Base-by-base conservation (phyloP, 2,329 filamentous ascomycete species). In the Sporothrix curviconia region DNA sequence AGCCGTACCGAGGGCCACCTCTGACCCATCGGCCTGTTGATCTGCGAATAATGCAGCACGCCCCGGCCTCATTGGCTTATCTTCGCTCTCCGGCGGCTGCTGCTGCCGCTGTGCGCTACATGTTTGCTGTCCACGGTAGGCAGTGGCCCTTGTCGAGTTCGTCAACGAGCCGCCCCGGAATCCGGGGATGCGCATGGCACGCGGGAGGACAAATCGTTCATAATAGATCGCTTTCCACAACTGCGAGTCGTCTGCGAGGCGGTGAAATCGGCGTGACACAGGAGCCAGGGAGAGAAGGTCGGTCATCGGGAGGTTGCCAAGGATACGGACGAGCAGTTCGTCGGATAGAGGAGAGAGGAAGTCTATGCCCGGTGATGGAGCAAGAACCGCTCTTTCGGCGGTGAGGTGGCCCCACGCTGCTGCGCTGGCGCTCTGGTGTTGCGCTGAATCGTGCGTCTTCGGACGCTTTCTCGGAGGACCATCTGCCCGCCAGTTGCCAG, bases 181-280 rank as follows among this genome's bases (percentile, higher is more conserved):
- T 22, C 87, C 86, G 0, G 89, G 87, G 57, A 92, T 84, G 58
- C 87, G 83, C 63, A 87, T 80, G 36, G 87, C 88, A 66, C 91
- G 83, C 39, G 90, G 91, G 36, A 89, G 80, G 30, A 96, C 89
- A 71, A 95, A 97, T 61, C 87, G 85, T 25, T 84, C 79, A 72
- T 95, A 96, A 72, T 96, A 99, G 51, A 90, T 82, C 14, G 81
- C 80, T 70, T 92, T 94, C 94, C 94, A 99, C 57, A 97, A 75
- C 68, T 96, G 90, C 0, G 87, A 87, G 70, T 97, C 94, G 56
- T 81, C 79, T 7, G 89, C 81, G 17, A 97, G 79, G 39, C 77
- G 78, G 64, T 84, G 78, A 67, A 95, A 87, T 59, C 88, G 89
- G 55, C 75, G 83, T 2, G 90, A 96, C n/a, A 92, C 78, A 56